A percentile compares a stretch with the other conserved stretches of the same genome.
These are phyloP conservation scores for Plasmodium relictum DNA, from an alignment of 169 alveolate species.

Conservation along the genomic window DNA sequence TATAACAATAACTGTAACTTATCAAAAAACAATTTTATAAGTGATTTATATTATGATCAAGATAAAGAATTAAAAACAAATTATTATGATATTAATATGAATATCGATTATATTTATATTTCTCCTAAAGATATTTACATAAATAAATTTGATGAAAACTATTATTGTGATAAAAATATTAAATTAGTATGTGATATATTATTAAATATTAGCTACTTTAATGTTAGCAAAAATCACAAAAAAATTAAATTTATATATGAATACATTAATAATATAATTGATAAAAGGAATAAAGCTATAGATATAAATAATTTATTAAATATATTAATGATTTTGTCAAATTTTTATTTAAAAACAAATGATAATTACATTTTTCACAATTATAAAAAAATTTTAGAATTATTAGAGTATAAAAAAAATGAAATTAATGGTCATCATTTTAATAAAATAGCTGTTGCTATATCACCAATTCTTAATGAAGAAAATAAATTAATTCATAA, in stretches of 20 bases:
- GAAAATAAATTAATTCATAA: constrained; percentile 31
- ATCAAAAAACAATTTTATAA: background rate
- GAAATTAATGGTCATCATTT: constrained; percentile 49
- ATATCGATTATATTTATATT: constrained; percentile 36
- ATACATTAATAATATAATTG: constrained; percentile 30
- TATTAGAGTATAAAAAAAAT: constrained; percentile 14
- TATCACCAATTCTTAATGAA: constrained; percentile 48
- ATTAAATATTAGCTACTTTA: constrained; percentile 49
- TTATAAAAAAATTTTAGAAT: constrained; percentile 19
- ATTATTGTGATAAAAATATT: background rate
- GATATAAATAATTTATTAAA: constrained; percentile 5
- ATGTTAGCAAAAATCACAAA: constrained; percentile 54
- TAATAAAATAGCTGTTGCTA: constrained; percentile 38
- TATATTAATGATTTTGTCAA: constrained; percentile 45
- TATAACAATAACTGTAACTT: background rate
- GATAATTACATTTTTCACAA: constrained; percentile 63
- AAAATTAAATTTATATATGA: constrained; percentile 49
- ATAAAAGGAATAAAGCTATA: background rate
- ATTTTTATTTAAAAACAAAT: constrained; percentile 36
- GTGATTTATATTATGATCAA: background rate
- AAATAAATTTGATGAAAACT: background rate
- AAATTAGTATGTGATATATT: constrained; percentile 32
- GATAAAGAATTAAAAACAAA: background rate
- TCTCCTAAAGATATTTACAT: constrained; percentile 19
- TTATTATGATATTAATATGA: constrained; percentile 31